A percentile compares a stretch with the other conserved stretches of the same genome.
phyloP scores from a whole-genome alignment of 805 yeast species.

The Saturnispora ahearnii region DNA sequence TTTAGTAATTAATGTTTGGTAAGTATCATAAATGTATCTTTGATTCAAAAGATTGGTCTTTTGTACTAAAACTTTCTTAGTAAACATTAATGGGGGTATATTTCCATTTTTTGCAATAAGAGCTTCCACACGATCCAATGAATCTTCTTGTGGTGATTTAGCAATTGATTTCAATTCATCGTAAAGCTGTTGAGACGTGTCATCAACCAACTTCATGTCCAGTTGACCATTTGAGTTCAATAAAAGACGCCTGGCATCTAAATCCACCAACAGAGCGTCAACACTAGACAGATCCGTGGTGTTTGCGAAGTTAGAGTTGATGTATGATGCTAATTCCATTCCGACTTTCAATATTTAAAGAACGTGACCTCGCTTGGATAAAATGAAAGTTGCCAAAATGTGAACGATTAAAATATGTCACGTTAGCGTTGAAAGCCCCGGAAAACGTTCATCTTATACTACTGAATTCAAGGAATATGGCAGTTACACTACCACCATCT shows the following conservation, averaged over 20 bases:
- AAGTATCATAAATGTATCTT: neutral
- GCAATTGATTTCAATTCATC: neutral
- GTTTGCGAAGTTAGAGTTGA: neutral
- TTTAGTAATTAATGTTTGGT: neutral
- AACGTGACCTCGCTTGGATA: neutral
- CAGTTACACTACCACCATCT: no score
- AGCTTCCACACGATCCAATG: conserved; percentile 4
- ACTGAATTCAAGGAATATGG: neutral
- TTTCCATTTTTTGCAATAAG: conserved; percentile 8
- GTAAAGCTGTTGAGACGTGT: neutral
- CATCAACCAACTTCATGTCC: neutral
- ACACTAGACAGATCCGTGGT: neutral
- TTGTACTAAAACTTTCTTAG: conserved; percentile 10
- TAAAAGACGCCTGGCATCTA: neutral
- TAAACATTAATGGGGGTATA: conserved; percentile 9
- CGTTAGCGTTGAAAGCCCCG: neutral
- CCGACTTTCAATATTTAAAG: neutral
- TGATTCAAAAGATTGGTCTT: conserved; percentile 6
- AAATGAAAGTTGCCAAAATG: neutral
- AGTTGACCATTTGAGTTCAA: neutral
- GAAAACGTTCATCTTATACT: neutral
- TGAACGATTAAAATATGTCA: neutral
- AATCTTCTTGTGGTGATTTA: neutral
- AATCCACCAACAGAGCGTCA: neutral
- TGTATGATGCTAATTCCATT: neutral